phyloP scores from a whole-genome alignment of 75 land plant species.

The Chamaecyparis obtusa region DNA sequence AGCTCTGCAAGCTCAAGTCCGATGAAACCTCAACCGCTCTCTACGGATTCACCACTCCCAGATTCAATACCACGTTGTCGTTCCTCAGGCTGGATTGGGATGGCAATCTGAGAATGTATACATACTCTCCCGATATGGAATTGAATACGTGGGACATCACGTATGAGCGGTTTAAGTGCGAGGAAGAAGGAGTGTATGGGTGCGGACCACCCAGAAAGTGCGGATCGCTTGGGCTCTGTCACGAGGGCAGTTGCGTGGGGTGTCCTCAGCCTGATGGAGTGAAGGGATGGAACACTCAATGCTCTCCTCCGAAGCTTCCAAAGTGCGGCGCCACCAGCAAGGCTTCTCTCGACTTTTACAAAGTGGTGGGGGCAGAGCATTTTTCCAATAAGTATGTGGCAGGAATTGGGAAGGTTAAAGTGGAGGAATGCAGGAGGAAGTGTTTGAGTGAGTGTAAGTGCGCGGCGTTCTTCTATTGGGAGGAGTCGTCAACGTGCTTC shows the following conservation, averaged over 20 bases:
- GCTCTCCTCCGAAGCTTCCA: slow-evolving; percentile 16
- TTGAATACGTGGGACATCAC: slow-evolving; percentile 27
- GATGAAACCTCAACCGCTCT: too few relatives aligned
- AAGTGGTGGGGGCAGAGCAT: slow-evolving; percentile 43
- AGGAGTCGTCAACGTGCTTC: slow-evolving; percentile 34
- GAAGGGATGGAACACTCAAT: slow-evolving; percentile 33
- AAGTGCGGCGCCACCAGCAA: slow-evolving; percentile 8
- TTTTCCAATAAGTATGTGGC: slow-evolving; percentile 20
- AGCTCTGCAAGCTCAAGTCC: background rate
- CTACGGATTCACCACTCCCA: slow-evolving; percentile 6
- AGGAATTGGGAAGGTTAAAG: slow-evolving; percentile 19
- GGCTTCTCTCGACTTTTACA: slow-evolving; percentile 15
- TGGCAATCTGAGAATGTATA: slow-evolving; percentile 37
- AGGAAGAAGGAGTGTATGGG: slow-evolving; percentile 10
- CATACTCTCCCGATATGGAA: slow-evolving; percentile 16
- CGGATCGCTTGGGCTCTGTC: slow-evolving; percentile 40
- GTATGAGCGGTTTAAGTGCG: slow-evolving; percentile 20
- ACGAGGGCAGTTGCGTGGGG: slow-evolving; percentile 38
- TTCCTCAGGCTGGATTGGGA: slow-evolving; percentile 35
- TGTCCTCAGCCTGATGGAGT: slow-evolving; percentile 30
- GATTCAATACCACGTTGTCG: slow-evolving; percentile 27
- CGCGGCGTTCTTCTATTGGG: slow-evolving; percentile 45
- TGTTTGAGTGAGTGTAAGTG: slow-evolving; percentile 53
- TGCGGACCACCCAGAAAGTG: slow-evolving; percentile 41
- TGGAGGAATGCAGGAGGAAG: slow-evolving; percentile 31